phyloP scores from a whole-genome alignment of 305 asterid genomes.

The Ilex paraguariensis region DNA sequence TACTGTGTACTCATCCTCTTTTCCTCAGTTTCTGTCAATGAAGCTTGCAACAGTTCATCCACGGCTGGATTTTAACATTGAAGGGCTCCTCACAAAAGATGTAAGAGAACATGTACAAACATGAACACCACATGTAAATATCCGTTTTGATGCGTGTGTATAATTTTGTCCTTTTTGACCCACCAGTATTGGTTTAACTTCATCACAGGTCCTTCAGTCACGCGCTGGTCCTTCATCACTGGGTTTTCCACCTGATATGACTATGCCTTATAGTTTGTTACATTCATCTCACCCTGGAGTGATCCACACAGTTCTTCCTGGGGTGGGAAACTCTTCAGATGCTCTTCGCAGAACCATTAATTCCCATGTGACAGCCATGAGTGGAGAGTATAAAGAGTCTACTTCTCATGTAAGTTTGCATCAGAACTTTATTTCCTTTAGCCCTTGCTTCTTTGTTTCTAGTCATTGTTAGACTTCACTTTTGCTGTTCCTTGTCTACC shows the following conservation, averaged over 20 bases:
- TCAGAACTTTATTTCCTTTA: neutral
- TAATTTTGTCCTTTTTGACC: too few relatives aligned
- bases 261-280: slow-evolving; percentile 42
- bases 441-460: neutral
- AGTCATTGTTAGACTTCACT: too few relatives aligned
- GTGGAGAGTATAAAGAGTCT: slow-evolving; percentile 49
- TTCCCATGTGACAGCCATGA: slow-evolving; percentile 34
- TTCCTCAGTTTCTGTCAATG: slow-evolving; percentile 88
- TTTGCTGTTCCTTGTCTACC: too few relatives aligned
- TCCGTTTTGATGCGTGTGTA: too few relatives aligned
- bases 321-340: slow-evolving; percentile 42
- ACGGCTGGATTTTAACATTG: slow-evolving; percentile 58
- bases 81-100: slow-evolving; percentile 69
- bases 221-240: slow-evolving; percentile 52
- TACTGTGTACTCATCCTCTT: neutral
- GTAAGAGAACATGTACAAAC: slow-evolving; percentile 35
- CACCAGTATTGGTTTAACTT: neutral
- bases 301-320: slow-evolving; percentile 44
- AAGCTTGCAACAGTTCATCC: slow-evolving; percentile 96
- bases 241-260: slow-evolving; percentile 53
- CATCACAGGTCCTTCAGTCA: slow-evolving; percentile 52
- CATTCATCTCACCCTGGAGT: slow-evolving; percentile 48
- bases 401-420: slow-evolving; percentile 43
- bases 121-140: too few relatives aligned
- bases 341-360: slow-evolving; percentile 42